Conservation (phyloP, 768 basidiomycete genomes). For the Russula vinacea region DNA sequence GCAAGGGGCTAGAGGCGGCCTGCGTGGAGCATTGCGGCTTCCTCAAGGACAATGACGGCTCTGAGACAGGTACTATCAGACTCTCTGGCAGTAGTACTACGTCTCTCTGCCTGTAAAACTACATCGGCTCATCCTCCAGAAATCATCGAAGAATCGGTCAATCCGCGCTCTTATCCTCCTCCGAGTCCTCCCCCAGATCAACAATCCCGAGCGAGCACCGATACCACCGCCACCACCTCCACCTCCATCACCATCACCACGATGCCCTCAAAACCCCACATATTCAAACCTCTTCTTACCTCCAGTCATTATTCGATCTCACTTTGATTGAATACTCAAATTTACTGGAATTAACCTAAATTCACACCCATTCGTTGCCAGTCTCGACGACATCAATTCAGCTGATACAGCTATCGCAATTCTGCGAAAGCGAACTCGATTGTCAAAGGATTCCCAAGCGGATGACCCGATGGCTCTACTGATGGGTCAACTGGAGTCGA, state of each 20-base stretch:
- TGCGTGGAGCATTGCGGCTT: too few species aligned
- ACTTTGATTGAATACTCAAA: constrained; percentile 8
- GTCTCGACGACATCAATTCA: not conserved
- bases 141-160: not conserved
- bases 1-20: too few species aligned
- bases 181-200: not conserved
- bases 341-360: constrained; percentile 9
- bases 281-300: not conserved
- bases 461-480: not conserved
- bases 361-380: not conserved
- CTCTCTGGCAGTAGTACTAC: not conserved
- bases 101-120: constrained; percentile 4
- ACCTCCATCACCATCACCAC: not conserved
- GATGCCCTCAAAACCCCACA: not conserved
- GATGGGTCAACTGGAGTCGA: not conserved
- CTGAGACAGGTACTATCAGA: not conserved
- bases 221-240: not conserved
- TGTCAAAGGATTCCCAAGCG: not conserved
- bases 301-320: constrained; percentile 10
- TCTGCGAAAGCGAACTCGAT: not conserved
- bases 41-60: not conserved
- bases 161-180: not conserved
- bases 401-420: not conserved
- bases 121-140: not conserved
- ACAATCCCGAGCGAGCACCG: not conserved